Base-by-base conservation (phyloP, 805 yeast species). In the Cyberlindnera meyerae region DNA sequence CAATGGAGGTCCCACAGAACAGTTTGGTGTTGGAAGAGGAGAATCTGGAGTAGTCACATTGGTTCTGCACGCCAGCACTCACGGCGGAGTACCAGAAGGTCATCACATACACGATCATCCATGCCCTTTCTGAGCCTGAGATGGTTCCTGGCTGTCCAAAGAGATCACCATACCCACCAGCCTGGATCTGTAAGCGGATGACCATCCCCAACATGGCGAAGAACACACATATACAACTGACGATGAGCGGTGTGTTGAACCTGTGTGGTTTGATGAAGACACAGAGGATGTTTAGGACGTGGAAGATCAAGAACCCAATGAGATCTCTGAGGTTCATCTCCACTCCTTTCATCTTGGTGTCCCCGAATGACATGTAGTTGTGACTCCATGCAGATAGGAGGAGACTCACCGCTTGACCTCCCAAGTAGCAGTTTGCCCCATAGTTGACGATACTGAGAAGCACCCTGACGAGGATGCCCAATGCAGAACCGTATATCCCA, bases 361-460 rank as follows among this genome's bases (percentile, higher is more conserved):
- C 21, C 4, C 27, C 34, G 7, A 31, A 18, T 2, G 22, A 5
- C 42, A 41, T 35, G 40, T 61, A 70, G 31, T 56, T 61, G 33
- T 55, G 59, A 15, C 69, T 63, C 63, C 67, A 66, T 12, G 70
- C 55, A 20, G 66, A 56, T 21, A 70, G 40, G 29, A 70, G 54
- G 43, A 62, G 49, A 34, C 58, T 61, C 3, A 68, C 38, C 47
- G 67, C 58, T 15, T 63, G 48, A 1, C 71, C 71, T 32, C 75
- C 75, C 34, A 69, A 34, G 63, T 68, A 70, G 6, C 70, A 63
- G 37, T 66, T 60, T 1, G 71, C 62, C 1, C 70, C 77, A 41
- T 63, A 72, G 58, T 67, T 68, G 16, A 74, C 73, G 29, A 73
- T 60, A 27, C 71, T 60, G 46, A 74, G 53, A 27, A 71, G 47